Base-by-base conservation (phyloP, 441 rosid genomes). In the Populus trichocarpa region DNA sequence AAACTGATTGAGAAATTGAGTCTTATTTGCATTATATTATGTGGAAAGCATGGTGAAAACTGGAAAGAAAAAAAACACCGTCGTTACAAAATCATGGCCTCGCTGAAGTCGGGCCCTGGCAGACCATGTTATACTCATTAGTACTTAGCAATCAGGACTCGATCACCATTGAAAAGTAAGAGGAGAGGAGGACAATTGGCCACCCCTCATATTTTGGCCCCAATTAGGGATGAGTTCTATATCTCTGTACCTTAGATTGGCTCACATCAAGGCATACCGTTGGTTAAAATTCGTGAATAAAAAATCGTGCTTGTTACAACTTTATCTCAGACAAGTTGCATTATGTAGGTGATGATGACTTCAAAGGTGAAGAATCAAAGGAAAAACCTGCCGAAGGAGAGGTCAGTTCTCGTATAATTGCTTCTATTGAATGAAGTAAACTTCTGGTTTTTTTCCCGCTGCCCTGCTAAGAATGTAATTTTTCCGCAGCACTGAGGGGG, bases 321-420 rank as follows among this genome's bases (percentile, higher is more conserved):
- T 20, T 65, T 5, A 16, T 53, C 75, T 77, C 23, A 66, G 28
- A 69, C 6, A 63, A 50, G 64, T 42, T 74, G 64, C 28, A 35
- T 53, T 7, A 68, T 84, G 85, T 77, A 95, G 99, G 95, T 75
- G 99, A 96, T 76, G 98, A 90, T 33, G 86, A 83, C 77, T 26
- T 72, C 72, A 96, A 93, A 85, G 84, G 85, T 36, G 97, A 93
- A 50, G 99, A 96, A 79, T 71, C 97, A 61, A 93, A 53, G 61
- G 61, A 53, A 53, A 53, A 96, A 82, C 86, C 97, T 40, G 91
- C 90, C 7, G 92, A 89, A 71, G 85, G 88, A 40, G 91, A 95
- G 91, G 99, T 90, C 71, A 73, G 76, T 63, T 69, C 22, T 67
- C 33, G 4, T 40, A n/a, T 35, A 63, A 59, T 23, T 23, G 20